Evolutionary conservation across 768 basidiomycete species (phyloP), one percentile per base, ranked within the genome.

Genomic region (Xerocomellus amylosporus): DNA sequence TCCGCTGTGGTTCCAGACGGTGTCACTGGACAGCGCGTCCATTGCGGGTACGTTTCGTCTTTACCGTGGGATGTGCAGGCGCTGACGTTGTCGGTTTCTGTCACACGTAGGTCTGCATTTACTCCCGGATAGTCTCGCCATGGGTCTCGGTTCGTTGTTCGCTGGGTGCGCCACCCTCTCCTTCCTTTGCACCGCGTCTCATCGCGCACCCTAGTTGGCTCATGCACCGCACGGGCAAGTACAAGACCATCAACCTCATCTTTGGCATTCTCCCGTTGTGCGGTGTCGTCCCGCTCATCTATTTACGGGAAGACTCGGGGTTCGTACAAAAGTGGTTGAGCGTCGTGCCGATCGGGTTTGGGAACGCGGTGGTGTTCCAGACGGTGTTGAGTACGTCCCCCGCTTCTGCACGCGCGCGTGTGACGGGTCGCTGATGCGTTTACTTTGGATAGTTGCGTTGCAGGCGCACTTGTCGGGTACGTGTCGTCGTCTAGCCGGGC

Each of bases 1-100:
- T 66, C 89, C 90, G 4, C 79, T 87, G 66, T 91, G 87, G 86
- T 91, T 90, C 66, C 87, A 91, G 67, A 89, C 85, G 0, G 89
- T 91, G 2, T 74, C 81, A 65, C 64, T 88, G 37, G 81, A 85
- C 14, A 85, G 76, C 42, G 85, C 88, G 20, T 82, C 86, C 10
- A 83, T 77, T 6, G 85, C 86, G 1, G 85, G 85, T 83, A 56
- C 9, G 56, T 52, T 9, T 30, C 8, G 3, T 28, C 3, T 12
- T 26, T 34, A 26, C 8, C 19, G 17, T 20, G 13, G 19, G 17
- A 22, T 22, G 4, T 3, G 8, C 8, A 3, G 7, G 8, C n/a
- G 37, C n/a, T 38, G 17, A 38, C 37, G 8, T 0, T 15, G 5
- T 15, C 33, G 4, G 3, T 20, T 14, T 24, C 0, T 17, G 20